Evolutionary conservation across 148 eudicot species (phyloP).

Genomic region (Bassia scoparia): DNA sequence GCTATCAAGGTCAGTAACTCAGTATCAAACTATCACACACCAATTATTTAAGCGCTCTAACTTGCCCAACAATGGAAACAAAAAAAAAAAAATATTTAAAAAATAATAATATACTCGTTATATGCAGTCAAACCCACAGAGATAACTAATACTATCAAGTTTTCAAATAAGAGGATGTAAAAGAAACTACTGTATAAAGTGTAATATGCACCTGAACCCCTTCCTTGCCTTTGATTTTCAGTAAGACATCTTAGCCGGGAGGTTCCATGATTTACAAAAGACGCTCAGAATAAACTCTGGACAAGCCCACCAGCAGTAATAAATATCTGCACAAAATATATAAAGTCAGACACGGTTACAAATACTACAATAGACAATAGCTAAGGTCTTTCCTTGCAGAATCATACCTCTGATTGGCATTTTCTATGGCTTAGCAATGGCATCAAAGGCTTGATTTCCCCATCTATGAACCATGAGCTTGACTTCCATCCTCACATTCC

Average conservation of each 20-base stretch:
- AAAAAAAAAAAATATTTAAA: no score
- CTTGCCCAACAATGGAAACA: no score
- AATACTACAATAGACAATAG: constrained; percentile 6
- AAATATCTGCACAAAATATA: constrained; percentile 58
- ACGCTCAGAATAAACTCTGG: constrained; percentile 89
- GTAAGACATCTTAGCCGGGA: constrained; percentile 81
- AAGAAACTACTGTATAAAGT: background rate
- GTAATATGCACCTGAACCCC: constrained; percentile 87
- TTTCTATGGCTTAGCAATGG: constrained; percentile 92
- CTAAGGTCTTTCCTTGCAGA: constrained; percentile 8
- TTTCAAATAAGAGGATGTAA: background rate
- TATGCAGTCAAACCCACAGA: background rate
- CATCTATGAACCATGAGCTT: constrained; percentile 99
- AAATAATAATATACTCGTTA: no score
- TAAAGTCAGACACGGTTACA: constrained; percentile 7
- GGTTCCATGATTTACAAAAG: constrained; percentile 54
- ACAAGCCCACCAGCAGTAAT: constrained; percentile 99
- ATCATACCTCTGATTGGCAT: constrained; percentile 89
- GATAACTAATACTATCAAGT: background rate
- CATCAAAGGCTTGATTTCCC: constrained; percentile 80
- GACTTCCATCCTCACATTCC: constrained; percentile 91
- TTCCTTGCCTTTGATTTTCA: constrained; percentile 86
- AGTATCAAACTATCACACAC: no score
- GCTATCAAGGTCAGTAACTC: background rate
- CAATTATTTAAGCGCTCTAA: background rate